Evolutionary conservation across 345 rosid species (phyloP).

Genomic region (Pseudoturritis turrita): DNA sequence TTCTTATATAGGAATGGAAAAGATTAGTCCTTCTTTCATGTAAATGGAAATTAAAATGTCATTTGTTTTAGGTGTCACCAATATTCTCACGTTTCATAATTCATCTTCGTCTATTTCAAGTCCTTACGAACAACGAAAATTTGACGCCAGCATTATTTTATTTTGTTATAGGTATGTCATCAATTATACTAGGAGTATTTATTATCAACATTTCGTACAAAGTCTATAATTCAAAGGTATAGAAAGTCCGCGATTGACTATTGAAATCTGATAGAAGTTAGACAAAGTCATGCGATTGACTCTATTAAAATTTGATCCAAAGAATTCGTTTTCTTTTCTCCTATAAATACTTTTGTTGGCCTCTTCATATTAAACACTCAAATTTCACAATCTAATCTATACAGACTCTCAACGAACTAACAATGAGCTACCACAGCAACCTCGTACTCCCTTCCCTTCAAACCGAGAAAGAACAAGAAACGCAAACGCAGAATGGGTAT

Average conservation of each 20-base stretch:
- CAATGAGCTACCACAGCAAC: conserved; percentile 14
- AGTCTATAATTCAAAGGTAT: not conserved
- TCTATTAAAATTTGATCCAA: not conserved
- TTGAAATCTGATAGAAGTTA: not conserved
- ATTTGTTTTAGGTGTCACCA: not conserved
- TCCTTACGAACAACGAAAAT: not conserved
- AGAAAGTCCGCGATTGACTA: conserved; percentile 1
- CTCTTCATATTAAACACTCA: not conserved
- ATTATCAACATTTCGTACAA: not conserved
- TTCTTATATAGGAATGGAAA: too few relatives aligned
- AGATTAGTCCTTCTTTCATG: not conserved
- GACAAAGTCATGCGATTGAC: not conserved
- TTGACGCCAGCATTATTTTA: not conserved
- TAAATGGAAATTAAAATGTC: not conserved
- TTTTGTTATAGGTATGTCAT: not conserved
- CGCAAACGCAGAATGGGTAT: not conserved
- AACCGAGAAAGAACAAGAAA: conserved; percentile 15
- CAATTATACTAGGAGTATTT: not conserved
- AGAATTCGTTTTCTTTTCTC: not conserved
- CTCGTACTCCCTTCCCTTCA: conserved; percentile 2
- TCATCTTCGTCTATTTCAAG: not conserved
- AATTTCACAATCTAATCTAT: not conserved
- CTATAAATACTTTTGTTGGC: not conserved
- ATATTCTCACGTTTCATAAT: not conserved
- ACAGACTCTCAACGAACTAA: not conserved